Evolutionary conservation across 352 stramenopile species (phyloP), one percentile per base, ranked within the genome.

Genomic region (Pythium phragmiticola): DNA sequence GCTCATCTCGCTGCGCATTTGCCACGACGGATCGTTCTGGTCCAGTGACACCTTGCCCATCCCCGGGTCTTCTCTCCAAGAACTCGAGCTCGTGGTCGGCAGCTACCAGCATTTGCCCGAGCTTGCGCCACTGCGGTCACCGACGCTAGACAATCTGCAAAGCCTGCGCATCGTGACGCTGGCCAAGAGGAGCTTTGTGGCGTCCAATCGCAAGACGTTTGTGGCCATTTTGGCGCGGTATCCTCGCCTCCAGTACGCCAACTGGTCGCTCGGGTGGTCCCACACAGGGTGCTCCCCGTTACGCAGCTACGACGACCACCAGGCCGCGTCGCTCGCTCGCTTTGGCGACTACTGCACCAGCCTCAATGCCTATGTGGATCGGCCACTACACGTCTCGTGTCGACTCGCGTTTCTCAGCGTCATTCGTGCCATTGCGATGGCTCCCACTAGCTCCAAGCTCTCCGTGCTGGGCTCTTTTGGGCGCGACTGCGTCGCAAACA

Each of bases 11-110:
- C 43, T 61, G 2, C 39, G 37, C 4, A 46, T 61, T 16, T 48
- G 26, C 16, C 54, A 61, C 30, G 42, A 61, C 19, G 54, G 54
- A n/a, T 49, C 54, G 13, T 41, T 30, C 7, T 61, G 54, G 54
- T 42, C 30, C 7, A 14, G 16, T 19, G 26, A 36, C 3, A n/a
- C 17, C 48, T 21, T 14, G 12, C 9, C n/a, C n/a, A 11, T 16
- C 26, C 30, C 28, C 4, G 16, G 16, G 5, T 33, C 36, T 36
- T 5, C 13, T 8, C 26, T 61, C 4, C 54, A 37, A 41, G 54
- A 61, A 16, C 26, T 61, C 2, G 54, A 61, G 39, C 37, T 61
- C 7, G 23, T 51, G 7, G 42, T 61, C 4, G 39, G 39, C 17
- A 49, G 42, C 33, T 42, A 61, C 30, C 33, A 43, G 54, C 28